Percentiles rank a stretch among this genome's conserved stretches.
Conservation (phyloP, 192 early-diverging fungal genomes). For the Chytriomyces sp. region DNA sequence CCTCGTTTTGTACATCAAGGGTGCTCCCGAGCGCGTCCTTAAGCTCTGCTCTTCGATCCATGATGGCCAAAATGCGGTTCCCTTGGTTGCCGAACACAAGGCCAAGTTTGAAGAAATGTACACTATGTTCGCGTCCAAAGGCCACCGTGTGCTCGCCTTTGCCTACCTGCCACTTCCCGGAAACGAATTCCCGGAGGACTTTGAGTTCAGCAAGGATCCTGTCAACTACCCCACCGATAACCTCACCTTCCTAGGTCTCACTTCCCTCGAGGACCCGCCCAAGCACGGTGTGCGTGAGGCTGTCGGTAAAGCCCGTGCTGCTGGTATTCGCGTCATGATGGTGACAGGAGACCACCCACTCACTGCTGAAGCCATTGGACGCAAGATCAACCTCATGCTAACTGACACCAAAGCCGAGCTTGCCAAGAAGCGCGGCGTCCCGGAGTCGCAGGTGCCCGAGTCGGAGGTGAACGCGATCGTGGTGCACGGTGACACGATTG, state of each 20-base stretch:
- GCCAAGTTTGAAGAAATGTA: conserved; percentile 65
- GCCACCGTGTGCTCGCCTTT: conserved; percentile 89
- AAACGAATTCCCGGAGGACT: conserved; percentile 66
- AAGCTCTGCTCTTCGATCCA: conserved; percentile 73
- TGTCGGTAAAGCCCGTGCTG: conserved; percentile 76
- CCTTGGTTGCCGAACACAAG: conserved; percentile 62
- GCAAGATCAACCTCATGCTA: conserved; percentile 86
- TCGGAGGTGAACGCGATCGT: conserved; percentile 79
- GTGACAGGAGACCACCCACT: conserved; percentile 95
- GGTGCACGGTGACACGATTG: conserved; percentile 77
- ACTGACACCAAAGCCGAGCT: conserved; percentile 82
- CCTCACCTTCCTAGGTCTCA: conserved; percentile 77
- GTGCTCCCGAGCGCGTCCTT: conserved; percentile 89
- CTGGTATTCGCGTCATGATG: conserved; percentile 95
- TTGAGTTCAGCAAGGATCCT: conserved; percentile 74
- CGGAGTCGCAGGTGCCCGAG: conserved; percentile 47
- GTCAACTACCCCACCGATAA: conserved; percentile 64
- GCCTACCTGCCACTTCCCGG: conserved; percentile 75
- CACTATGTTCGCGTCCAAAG: conserved; percentile 76
- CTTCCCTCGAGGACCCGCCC: conserved; percentile 90
- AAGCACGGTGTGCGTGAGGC: conserved; percentile 93
- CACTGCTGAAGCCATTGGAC: conserved; percentile 88
- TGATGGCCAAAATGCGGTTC: conserved; percentile 48
- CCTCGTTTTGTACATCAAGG: conserved; percentile 78
- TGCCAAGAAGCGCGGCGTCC: conserved; percentile 66